Conservation (phyloP, 2,329 filamentous ascomycete genomes). For the Magnaporthales sp. region DNA sequence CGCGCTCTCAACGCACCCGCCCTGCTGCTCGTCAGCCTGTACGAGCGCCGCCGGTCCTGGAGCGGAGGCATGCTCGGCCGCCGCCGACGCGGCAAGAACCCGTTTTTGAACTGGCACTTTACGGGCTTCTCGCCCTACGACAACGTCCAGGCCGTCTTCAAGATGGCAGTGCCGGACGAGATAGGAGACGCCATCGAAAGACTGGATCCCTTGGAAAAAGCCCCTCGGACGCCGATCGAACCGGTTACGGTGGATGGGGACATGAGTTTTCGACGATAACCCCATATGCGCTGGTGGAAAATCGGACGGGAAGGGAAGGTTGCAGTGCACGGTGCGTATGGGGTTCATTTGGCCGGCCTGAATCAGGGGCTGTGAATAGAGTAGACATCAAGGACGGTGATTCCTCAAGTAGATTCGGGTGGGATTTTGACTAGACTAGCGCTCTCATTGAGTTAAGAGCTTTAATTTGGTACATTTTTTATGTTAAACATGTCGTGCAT, state of each 20-base stretch:
- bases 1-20: slow-evolving; percentile 55
- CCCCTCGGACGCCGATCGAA: background rate
- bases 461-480: background rate
- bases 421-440: background rate
- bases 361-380: background rate
- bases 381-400: no score
- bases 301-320: background rate
- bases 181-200: slow-evolving; percentile 1
- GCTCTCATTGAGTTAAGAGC: background rate
- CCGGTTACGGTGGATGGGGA: background rate
- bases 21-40: slow-evolving; percentile 49
- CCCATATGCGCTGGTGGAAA: background rate
- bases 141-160: slow-evolving; percentile 4
- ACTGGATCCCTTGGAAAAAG: background rate
- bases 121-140: slow-evolving; percentile 14
- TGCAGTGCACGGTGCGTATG: background rate
- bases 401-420: background rate
- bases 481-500: background rate
- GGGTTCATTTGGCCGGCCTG: background rate
- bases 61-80: slow-evolving; percentile 8
- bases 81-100: background rate
- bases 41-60: slow-evolving; percentile 54
- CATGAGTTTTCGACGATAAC: background rate
- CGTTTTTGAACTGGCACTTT: slow-evolving; percentile 13
- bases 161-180: background rate